These are phyloP conservation scores for Flaveria robusta DNA, from an alignment of 129 eudicot species.

Conservation along the genomic window DNA sequence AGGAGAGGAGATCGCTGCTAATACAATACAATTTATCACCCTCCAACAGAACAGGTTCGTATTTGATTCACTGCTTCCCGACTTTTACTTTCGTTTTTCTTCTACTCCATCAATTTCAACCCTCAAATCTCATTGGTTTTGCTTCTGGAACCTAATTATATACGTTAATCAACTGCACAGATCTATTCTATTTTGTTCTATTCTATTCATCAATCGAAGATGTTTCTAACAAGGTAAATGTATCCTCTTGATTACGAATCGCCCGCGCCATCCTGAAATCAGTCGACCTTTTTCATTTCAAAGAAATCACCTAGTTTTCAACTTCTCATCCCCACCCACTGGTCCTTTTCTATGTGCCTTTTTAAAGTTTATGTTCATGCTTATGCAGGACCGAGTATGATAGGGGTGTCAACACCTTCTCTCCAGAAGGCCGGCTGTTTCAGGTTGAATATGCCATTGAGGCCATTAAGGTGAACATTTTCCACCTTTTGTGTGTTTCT, in stretches of 20 bases:
- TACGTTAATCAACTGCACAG: constrained; percentile 29
- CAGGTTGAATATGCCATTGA: constrained; percentile 98
- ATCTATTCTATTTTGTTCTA: background rate
- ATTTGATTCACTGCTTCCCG: background rate
- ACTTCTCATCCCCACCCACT: too few species aligned
- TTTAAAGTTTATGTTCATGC: background rate
- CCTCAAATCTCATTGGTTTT: too few species aligned
- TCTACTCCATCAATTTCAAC: too few species aligned
- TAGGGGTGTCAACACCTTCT: constrained; percentile 94
- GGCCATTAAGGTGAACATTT: constrained; percentile 68
- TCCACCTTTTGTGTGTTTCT: background rate
- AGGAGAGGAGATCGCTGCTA: background rate
- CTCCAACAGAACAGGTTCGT: constrained; percentile 3
- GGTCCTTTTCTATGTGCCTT: too few species aligned
- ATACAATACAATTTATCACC: background rate
- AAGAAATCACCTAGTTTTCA: too few species aligned
- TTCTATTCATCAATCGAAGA: constrained; percentile 33
- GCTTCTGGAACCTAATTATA: background rate
- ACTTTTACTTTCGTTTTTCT: too few species aligned
- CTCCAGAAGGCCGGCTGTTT: constrained; percentile 95
- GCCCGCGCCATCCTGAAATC: too few species aligned
- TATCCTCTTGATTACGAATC: background rate
- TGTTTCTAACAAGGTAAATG: constrained; percentile 80
- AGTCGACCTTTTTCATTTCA: too few species aligned
- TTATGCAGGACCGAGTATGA: constrained; percentile 87